phyloP scores from a whole-genome alignment of 2,329 filamentous ascomycete genomes.

The Sclerotinia borealis region DNA sequence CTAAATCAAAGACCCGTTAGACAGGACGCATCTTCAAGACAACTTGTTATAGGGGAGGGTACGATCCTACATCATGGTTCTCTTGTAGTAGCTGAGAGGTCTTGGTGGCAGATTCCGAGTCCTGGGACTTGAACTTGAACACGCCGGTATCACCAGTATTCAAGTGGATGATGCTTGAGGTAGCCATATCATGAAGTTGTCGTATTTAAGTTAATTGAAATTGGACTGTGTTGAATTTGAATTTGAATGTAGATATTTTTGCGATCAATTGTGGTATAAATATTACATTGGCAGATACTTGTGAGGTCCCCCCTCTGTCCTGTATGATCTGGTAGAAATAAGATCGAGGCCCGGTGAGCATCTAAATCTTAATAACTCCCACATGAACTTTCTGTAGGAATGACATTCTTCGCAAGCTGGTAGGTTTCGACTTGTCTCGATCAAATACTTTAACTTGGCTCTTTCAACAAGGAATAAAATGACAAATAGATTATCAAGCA shows the following conservation, averaged over 20 bases:
- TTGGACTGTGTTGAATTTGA: background rate
- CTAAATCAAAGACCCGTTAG: slow-evolving; percentile 36
- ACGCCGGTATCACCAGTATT: slow-evolving; percentile 45
- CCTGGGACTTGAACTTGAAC: slow-evolving; percentile 41
- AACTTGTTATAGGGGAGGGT: slow-evolving; percentile 8
- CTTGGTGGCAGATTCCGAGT: slow-evolving; percentile 53
- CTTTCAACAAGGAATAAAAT: background rate
- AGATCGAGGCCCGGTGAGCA: background rate
- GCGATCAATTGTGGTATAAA: background rate
- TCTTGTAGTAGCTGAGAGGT: slow-evolving; percentile 65
- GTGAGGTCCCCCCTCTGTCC: background rate
- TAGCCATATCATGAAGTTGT: slow-evolving; percentile 20
- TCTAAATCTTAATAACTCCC: background rate
- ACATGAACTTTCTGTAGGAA: background rate
- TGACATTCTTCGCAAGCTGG: background rate
- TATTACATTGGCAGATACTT: background rate
- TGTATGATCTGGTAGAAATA: background rate
- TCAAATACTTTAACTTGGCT: background rate
- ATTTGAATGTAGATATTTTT: background rate
- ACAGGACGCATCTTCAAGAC: background rate
- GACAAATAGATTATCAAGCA: background rate
- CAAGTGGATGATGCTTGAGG: slow-evolving; percentile 41
- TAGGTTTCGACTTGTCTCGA: background rate
- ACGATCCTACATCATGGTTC: slow-evolving; percentile 53
- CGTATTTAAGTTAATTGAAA: background rate